Evolutionary conservation across 805 yeast species (phyloP).

Genomic region (Lipomyces lipofer): DNA sequence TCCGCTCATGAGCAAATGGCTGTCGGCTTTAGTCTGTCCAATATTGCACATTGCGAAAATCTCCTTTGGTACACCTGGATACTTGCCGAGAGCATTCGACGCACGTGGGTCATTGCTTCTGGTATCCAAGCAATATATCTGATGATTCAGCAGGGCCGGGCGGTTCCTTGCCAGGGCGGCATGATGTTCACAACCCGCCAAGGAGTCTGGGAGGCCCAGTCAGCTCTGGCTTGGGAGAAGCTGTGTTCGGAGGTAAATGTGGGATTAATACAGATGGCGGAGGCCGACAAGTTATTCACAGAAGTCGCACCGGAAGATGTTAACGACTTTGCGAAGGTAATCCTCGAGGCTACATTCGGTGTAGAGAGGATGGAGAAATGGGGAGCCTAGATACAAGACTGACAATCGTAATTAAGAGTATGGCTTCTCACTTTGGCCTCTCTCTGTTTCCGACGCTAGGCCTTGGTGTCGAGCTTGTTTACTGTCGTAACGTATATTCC

Average conservation of each 20-base stretch:
- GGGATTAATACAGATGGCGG: constrained; percentile 1
- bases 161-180: background rate
- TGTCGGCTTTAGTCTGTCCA: background rate
- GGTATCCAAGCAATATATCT: background rate
- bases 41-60: background rate
- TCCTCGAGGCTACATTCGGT: constrained; percentile 9
- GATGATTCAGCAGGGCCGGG: background rate
- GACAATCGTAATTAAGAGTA: background rate
- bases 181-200: constrained; percentile 1
- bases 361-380: constrained; percentile 2
- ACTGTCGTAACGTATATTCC: too few relatives aligned
- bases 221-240: constrained; percentile 1
- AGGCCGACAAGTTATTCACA: background rate
- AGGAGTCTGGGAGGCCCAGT: constrained; percentile 2
- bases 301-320: background rate
- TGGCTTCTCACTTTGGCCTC: background rate
- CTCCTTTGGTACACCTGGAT: background rate
- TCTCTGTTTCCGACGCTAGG: background rate
- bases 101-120: background rate
- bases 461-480: too few relatives aligned
- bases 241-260: background rate
- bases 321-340: constrained; percentile 9
- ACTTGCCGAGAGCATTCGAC: background rate
- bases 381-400: background rate
- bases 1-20: background rate